A percentile compares a stretch with the other conserved stretches of the same genome.
phyloP scores from a whole-genome alignment of 2,329 filamentous ascomycete species.

The Phyllosticta citribraziliensis region DNA sequence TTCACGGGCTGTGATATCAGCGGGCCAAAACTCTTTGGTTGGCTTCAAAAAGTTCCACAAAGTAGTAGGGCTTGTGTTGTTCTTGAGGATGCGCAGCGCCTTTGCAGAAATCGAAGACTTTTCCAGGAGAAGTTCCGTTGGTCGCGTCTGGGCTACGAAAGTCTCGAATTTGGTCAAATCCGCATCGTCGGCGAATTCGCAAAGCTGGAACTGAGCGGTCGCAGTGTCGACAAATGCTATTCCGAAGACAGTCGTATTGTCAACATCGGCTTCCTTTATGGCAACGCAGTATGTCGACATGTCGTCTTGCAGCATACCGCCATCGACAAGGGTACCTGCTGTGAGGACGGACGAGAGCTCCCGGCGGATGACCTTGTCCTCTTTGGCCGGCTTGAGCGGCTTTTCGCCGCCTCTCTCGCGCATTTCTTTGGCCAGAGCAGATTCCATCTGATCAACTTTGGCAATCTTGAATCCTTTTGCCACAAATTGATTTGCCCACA shows the following conservation, averaged over 20 bases:
- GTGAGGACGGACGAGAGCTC: slow-evolving; percentile 89
- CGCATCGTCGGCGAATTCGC: slow-evolving; percentile 81
- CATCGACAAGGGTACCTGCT: slow-evolving; percentile 85
- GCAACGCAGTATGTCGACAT: slow-evolving; percentile 95
- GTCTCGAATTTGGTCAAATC: slow-evolving; percentile 97
- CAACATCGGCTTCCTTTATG: slow-evolving; percentile 63
- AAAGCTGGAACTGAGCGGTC: slow-evolving; percentile 89
- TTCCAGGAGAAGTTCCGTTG: slow-evolving; percentile 80
- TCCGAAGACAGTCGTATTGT: slow-evolving; percentile 75
- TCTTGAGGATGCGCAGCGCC: slow-evolving; percentile 85
- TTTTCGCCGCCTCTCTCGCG: slow-evolving; percentile 66
- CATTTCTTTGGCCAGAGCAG: slow-evolving; percentile 94
- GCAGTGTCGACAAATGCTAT: slow-evolving; percentile 92
- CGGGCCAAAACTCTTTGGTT: slow-evolving; percentile 81
- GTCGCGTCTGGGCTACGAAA: slow-evolving; percentile 82
- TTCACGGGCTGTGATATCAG: slow-evolving; percentile 71
- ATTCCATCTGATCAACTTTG: slow-evolving; percentile 92
- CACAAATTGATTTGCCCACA: slow-evolving; percentile 97
- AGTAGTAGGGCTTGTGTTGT: slow-evolving; percentile 84
- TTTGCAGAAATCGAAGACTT: slow-evolving; percentile 77
- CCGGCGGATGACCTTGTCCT: slow-evolving; percentile 85
- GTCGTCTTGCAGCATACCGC: slow-evolving; percentile 93
- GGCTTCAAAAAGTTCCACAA: slow-evolving; percentile 93
- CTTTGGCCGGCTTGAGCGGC: slow-evolving; percentile 52
- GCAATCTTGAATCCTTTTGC: slow-evolving; percentile 98